Conservation (phyloP, 345 rosid species). For the Sisymbrium irio region DNA sequence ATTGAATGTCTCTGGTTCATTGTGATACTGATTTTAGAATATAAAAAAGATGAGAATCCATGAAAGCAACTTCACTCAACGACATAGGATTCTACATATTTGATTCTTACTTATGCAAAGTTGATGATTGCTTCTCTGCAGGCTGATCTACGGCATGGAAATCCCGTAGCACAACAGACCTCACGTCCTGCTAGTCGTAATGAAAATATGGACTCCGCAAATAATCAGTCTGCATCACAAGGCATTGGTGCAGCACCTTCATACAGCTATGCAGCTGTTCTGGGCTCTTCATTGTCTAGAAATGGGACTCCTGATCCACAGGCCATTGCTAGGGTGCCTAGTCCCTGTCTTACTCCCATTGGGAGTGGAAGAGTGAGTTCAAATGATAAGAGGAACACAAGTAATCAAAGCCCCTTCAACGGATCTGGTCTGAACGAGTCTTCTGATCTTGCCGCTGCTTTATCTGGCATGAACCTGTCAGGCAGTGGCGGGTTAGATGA, state of each 20-base stretch:
- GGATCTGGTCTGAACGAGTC: constrained; percentile 52
- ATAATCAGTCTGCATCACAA: constrained; percentile 51
- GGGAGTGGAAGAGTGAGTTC: constrained; percentile 63
- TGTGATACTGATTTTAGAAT: not conserved
- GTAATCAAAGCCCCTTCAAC: constrained; percentile 48
- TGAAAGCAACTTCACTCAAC: not conserved
- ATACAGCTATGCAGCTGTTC: constrained; percentile 70
- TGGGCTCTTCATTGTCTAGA: constrained; percentile 77
- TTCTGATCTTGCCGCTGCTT: constrained; percentile 52
- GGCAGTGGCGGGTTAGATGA: constrained; percentile 45
- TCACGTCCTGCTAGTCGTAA: constrained; percentile 76
- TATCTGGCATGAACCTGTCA: constrained; percentile 65
- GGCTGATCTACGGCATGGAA: constrained; percentile 55
- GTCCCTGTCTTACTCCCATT: constrained; percentile 82
- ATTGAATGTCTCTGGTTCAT: not conserved
- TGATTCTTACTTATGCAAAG: not conserved
- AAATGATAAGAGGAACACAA: constrained; percentile 56
- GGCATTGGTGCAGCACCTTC: constrained; percentile 51
- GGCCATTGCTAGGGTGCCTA: constrained; percentile 68
- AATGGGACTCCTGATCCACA: constrained; percentile 86
- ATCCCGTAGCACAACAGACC: constrained; percentile 5
- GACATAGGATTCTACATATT: not conserved
- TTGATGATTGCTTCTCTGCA: constrained; percentile 30
- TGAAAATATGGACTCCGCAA: constrained; percentile 51
- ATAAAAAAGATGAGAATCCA: constrained; percentile 28